Conservation (phyloP, 305 asterid species). For the Fraxinus velutina region DNA sequence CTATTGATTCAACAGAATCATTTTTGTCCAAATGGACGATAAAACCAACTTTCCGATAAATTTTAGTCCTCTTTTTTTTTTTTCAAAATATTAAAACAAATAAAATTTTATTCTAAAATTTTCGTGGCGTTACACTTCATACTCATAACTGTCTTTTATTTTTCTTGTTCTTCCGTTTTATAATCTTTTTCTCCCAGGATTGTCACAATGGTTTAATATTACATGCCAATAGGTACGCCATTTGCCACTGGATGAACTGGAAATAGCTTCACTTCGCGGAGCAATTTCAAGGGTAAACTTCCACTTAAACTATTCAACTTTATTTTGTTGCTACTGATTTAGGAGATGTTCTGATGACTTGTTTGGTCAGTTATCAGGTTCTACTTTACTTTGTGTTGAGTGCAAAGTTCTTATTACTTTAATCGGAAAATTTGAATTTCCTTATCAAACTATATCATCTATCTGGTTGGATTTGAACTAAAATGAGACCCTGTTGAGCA, state of each 20-base stretch:
- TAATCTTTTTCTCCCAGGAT: slow-evolving; percentile 13
- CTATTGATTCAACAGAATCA: too few relatives aligned
- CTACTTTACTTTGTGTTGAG: slow-evolving; percentile 19
- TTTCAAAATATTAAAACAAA: too few relatives aligned
- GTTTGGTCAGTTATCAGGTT: slow-evolving; percentile 9
- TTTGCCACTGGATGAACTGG: slow-evolving; percentile 96
- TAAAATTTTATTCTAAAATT: too few relatives aligned
- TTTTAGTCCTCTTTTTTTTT: too few relatives aligned
- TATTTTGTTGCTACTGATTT: slow-evolving; percentile 20
- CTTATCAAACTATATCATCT: not conserved
- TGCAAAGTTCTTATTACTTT: slow-evolving; percentile 7
- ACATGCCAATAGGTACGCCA: slow-evolving; percentile 67
- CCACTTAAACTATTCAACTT: slow-evolving; percentile 17
- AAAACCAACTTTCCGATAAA: too few relatives aligned
- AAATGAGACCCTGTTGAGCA: not conserved
- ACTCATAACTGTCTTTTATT: slow-evolving; percentile 13
- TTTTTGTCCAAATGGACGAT: too few relatives aligned
- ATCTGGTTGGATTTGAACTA: slow-evolving; percentile 19
- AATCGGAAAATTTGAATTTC: slow-evolving; percentile 13
- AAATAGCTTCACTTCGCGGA: slow-evolving; percentile 97
- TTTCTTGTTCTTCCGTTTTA: not conserved
- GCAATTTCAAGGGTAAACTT: slow-evolving; percentile 77
- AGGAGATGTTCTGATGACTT: not conserved
- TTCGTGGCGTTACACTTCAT: too few relatives aligned
- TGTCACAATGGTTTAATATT: slow-evolving; percentile 13